These are phyloP conservation scores for Lumnitzera littorea DNA, from an alignment of 345 rosid species.

Conservation along the genomic window DNA sequence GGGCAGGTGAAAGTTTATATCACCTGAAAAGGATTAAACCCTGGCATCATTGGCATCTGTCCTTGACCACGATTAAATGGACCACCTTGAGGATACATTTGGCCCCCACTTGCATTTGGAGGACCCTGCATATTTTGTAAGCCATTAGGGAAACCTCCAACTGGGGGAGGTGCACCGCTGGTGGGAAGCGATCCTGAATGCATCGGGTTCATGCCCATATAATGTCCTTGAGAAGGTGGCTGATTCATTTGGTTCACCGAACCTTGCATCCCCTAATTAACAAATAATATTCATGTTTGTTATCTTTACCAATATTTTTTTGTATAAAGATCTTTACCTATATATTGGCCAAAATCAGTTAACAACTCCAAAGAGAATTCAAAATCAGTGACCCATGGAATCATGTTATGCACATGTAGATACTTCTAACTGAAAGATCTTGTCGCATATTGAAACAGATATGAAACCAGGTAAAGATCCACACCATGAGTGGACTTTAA, in stretches of 20 bases:
- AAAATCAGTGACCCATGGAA: background rate
- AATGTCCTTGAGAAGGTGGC: constrained; percentile 74
- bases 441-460: no score
- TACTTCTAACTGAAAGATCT: no score
- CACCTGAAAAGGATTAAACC: constrained; percentile 85
- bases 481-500: no score
- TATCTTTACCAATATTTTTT: background rate
- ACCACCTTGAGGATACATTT: constrained; percentile 73
- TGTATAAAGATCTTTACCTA: background rate
- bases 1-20: constrained; percentile 5
- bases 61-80: constrained; percentile 73
- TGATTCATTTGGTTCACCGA: constrained; percentile 71
- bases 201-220: constrained; percentile 68
- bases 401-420: no score
- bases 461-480: no score
- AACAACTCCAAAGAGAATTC: background rate
- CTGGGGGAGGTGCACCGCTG: constrained; percentile 40
- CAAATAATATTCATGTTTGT: constrained; percentile 2
- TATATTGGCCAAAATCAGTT: background rate
- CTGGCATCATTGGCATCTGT: constrained; percentile 79
- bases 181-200: constrained; percentile 40
- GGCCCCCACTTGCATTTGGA: constrained; percentile 34
- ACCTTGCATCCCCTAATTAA: constrained; percentile 72
- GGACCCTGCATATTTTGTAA: constrained; percentile 78
- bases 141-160: constrained; percentile 60